Base-by-base conservation (phyloP, 2,329 filamentous ascomycete species). In the Botrytis aclada region DNA sequence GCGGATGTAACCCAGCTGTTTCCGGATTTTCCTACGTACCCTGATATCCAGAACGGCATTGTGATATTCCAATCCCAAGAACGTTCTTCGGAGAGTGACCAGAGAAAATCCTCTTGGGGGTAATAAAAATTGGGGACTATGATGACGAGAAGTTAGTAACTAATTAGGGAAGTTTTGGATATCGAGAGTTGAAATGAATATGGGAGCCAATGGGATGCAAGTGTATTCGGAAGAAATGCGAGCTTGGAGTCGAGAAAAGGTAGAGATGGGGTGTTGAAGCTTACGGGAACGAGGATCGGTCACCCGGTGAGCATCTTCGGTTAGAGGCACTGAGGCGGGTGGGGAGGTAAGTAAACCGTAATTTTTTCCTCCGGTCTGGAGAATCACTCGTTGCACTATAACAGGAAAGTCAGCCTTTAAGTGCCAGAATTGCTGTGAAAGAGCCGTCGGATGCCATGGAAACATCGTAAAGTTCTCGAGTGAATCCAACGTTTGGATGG, bases 41-140 rank as follows among this genome's bases (percentile, higher is more conserved):
- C 70, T 14, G 62, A 65, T 32, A 71, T 66, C 70, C 70, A 71
- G 45, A 71, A 71, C 12, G 70, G 70, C 29, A 71, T 61, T 3
- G 47, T 71, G 25, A 71, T 37, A 22, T 66, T 71, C 70, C 70
- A 71, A 16, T 4, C 45, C 70, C 70, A 71, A 20, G n/a, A 4
- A 20, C 61, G 60, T 14, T 54, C 5, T 29, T 10, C 20, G 2
- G 60, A 22, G 29, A 71, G 41, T 16, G 60, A 29, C 34, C 20
- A 66, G 14, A 71, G 70, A 18, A 56, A 51, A 32, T 71, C 70
- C 56, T 71, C 70, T n/a, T 71, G 70, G 3, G 5, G 37, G 37
- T 66, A 66, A 10, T 71, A 71, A 32, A 71, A 71, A n/a, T 62
- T 65, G 4, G 70, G 61, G 10, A 67, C 41, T 65, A 45, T 47